Conservation (phyloP, 1,284 basidiomycete species). For the Apiotrichum siamense region DNA sequence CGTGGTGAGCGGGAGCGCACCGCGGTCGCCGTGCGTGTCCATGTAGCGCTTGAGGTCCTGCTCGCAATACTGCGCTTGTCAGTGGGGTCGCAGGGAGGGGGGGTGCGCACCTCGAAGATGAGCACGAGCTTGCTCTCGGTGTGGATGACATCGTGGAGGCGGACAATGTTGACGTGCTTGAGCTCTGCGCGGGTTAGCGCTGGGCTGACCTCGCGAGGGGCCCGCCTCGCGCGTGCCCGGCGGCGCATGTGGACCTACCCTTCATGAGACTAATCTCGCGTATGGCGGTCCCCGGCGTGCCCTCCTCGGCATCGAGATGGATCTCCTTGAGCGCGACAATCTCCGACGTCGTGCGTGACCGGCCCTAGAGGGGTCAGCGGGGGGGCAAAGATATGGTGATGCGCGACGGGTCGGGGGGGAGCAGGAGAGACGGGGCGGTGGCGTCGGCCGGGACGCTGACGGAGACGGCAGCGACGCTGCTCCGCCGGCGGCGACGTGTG, state of each 20-base stretch:
- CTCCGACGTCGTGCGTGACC: slow-evolving; percentile 62
- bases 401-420: neutral
- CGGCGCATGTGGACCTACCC: slow-evolving; percentile 29
- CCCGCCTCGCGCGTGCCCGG: neutral
- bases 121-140: slow-evolving; percentile 94
- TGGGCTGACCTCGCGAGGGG: neutral
- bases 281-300: slow-evolving; percentile 94
- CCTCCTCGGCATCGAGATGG: slow-evolving; percentile 94
- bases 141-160: slow-evolving; percentile 93
- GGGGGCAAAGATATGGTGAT: neutral
- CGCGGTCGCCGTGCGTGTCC: slow-evolving; percentile 72
- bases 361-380: slow-evolving; percentile 57
- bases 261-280: slow-evolving; percentile 95
- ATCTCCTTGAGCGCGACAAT: slow-evolving; percentile 95
- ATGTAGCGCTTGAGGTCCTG: slow-evolving; percentile 91
- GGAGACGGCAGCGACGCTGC: too few species aligned
- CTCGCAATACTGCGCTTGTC: slow-evolving; percentile 41
- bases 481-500: too few species aligned
- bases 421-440: too few species aligned
- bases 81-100: neutral
- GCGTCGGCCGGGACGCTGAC: neutral
- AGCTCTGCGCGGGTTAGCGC: slow-evolving; percentile 65
- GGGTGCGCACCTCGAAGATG: slow-evolving; percentile 72
- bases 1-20: slow-evolving; percentile 61
- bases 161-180: slow-evolving; percentile 90